phyloP scores from a whole-genome alignment of 2,329 filamentous ascomycete species.

The Penicillium sp. region DNA sequence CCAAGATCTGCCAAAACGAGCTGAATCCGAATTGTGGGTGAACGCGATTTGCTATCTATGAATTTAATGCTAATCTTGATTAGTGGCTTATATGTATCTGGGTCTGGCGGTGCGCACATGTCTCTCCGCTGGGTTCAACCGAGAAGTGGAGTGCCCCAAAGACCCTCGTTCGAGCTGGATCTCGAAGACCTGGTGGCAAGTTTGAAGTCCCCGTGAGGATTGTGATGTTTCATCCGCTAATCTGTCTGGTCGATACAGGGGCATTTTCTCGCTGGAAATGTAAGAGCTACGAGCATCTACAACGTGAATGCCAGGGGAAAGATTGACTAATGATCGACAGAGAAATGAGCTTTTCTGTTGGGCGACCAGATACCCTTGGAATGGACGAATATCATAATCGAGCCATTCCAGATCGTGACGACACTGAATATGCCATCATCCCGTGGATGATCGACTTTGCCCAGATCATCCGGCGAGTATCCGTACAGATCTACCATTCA shows the following conservation, averaged over 20 bases:
- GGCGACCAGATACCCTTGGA: conserved; percentile 54
- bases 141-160: conserved; percentile 42
- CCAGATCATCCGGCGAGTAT: conserved; percentile 46
- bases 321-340: conserved; percentile 25
- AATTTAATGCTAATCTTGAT: conserved; percentile 16
- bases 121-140: conserved; percentile 54
- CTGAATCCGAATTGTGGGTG: conserved; percentile 52
- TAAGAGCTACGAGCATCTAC: conserved; percentile 24
- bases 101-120: conserved; percentile 54
- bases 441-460: conserved; percentile 48
- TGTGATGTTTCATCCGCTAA: neutral
- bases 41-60: too few species aligned
- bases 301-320: neutral
- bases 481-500: conserved; percentile 46
- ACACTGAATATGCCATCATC: conserved; percentile 46
- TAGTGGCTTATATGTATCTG: conserved; percentile 54
- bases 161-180: conserved; percentile 45
- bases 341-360: conserved; percentile 55
- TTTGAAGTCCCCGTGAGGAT: neutral
- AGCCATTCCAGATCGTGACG: conserved; percentile 40
- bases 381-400: conserved; percentile 56
- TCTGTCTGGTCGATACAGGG: conserved; percentile 34
- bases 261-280: conserved; percentile 52
- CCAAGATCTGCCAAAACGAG: conserved; percentile 56
- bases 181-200: conserved; percentile 54